These are phyloP conservation scores for Colletotrichum neosansevieriae DNA, from an alignment of 2,329 filamentous ascomycete genomes.

Conservation along the genomic window DNA sequence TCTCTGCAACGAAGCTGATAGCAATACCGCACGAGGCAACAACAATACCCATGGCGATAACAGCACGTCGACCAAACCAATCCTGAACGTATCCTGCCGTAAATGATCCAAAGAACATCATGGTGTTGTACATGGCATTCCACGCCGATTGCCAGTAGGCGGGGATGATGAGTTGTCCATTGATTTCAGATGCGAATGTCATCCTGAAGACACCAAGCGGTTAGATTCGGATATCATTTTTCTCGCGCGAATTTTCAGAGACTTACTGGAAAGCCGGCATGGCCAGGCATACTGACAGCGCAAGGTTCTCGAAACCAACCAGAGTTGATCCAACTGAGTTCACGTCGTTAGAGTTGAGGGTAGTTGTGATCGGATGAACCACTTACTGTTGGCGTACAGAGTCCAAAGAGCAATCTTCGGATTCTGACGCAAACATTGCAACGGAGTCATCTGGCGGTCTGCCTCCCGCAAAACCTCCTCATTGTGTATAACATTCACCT, in stretches of 20 bases:
- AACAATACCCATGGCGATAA: slow-evolving; percentile 35
- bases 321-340: slow-evolving; percentile 35
- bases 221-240: neutral
- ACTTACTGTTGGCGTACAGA: slow-evolving; percentile 38
- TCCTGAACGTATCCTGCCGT: slow-evolving; percentile 41
- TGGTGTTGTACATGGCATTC: slow-evolving; percentile 43
- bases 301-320: slow-evolving; percentile 42
- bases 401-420: slow-evolving; percentile 36
- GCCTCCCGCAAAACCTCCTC: slow-evolving; percentile 32
- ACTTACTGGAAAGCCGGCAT: slow-evolving; percentile 43
- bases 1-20: slow-evolving; percentile 39
- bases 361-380: neutral
- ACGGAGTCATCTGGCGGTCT: slow-evolving; percentile 28
- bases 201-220: neutral
- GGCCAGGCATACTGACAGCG: slow-evolving; percentile 40
- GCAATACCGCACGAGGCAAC: slow-evolving; percentile 40
- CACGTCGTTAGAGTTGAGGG: slow-evolving; percentile 14
- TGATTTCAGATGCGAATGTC: slow-evolving; percentile 41
- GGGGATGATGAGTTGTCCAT: slow-evolving; percentile 42
- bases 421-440: slow-evolving; percentile 33
- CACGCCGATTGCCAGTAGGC: slow-evolving; percentile 44
- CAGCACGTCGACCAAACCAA: slow-evolving; percentile 40
- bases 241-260: accelerated
- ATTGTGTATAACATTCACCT: slow-evolving; percentile 27
- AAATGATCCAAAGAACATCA: slow-evolving; percentile 42